Evolutionary conservation across 2,329 filamentous ascomycete species (phyloP).

Genomic region (Fusarium penzigii): DNA sequence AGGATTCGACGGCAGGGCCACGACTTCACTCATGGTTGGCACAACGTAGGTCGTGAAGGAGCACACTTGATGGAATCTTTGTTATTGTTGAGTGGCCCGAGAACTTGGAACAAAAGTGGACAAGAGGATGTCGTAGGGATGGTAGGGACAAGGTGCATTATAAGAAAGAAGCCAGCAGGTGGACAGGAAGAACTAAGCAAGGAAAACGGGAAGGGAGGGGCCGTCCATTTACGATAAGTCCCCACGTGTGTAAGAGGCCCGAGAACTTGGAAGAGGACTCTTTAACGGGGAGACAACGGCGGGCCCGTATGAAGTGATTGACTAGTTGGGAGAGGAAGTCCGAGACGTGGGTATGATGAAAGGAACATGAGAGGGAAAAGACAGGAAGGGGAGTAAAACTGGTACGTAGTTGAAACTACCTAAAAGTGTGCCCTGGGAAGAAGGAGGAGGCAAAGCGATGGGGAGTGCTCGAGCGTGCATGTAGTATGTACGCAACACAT

Average conservation of each 20-base stretch:
- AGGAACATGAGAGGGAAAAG: no score
- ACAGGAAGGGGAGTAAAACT: no score
- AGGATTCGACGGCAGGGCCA: conserved; percentile 31
- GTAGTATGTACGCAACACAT: no score
- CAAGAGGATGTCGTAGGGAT: not conserved
- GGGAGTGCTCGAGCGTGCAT: no score
- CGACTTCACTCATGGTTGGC: not conserved
- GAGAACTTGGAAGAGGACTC: not conserved
- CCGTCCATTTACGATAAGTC: not conserved
- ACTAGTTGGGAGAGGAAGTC: no score
- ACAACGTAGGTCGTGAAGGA: not conserved
- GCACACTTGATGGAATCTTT: no score
- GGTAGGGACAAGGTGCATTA: not conserved
- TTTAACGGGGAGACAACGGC: not conserved
- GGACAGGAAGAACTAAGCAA: not conserved
- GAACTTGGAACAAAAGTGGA: not conserved
- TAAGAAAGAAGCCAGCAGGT: not conserved
- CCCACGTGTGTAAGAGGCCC: not conserved
- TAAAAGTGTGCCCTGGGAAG: no score
- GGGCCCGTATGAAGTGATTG: no score
- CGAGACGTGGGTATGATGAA: no score
- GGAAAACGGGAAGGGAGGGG: not conserved
- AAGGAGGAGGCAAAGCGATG: no score
- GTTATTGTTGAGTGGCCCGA: no score
- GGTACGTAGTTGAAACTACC: no score